These are phyloP conservation scores for Mucor racemosus DNA, from an alignment of 371 early-diverging fungal genomes.

Conservation along the genomic window DNA sequence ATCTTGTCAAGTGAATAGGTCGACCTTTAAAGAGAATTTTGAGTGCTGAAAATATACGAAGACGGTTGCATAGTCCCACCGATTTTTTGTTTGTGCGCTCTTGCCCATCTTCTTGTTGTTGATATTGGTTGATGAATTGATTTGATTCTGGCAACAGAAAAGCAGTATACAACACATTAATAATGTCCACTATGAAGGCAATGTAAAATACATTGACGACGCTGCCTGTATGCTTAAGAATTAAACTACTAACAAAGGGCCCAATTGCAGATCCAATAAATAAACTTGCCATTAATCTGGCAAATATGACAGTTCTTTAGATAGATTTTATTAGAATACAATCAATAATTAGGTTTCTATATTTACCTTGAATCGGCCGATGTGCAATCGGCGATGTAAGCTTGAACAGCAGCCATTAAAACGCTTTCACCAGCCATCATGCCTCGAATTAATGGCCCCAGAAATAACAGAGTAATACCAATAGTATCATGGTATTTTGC, in stretches of 20 bases:
- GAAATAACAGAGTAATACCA: constrained; percentile 38
- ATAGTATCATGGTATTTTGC: constrained; percentile 29
- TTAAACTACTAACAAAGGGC: constrained; percentile 19
- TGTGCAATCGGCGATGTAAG: constrained; percentile 54
- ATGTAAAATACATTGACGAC: constrained; percentile 43
- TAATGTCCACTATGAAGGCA: constrained; percentile 22
- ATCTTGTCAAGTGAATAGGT: constrained; percentile 21
- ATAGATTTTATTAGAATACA: too few relatives aligned
- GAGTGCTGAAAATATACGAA: constrained; percentile 49
- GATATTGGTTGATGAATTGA: neutral
- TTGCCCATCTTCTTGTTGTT: neutral
- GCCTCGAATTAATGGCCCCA: constrained; percentile 44
- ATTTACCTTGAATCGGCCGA: constrained; percentile 30
- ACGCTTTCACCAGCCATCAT: constrained; percentile 45
- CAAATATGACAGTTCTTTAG: constrained; percentile 37
- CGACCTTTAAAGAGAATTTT: constrained; percentile 25
- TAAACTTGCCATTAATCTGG: constrained; percentile 35
- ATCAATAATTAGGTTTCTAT: too few relatives aligned
- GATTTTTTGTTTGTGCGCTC: constrained; percentile 10
- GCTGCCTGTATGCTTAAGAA: constrained; percentile 27
- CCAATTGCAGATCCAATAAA: constrained; percentile 37
- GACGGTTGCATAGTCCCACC: constrained; percentile 11
- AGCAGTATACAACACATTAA: constrained; percentile 31
- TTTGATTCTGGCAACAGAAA: constrained; percentile 56
- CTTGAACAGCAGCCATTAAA: constrained; percentile 39